phyloP scores from a whole-genome alignment of 2,329 filamentous ascomycete species.

The Talaromyces sp. region DNA sequence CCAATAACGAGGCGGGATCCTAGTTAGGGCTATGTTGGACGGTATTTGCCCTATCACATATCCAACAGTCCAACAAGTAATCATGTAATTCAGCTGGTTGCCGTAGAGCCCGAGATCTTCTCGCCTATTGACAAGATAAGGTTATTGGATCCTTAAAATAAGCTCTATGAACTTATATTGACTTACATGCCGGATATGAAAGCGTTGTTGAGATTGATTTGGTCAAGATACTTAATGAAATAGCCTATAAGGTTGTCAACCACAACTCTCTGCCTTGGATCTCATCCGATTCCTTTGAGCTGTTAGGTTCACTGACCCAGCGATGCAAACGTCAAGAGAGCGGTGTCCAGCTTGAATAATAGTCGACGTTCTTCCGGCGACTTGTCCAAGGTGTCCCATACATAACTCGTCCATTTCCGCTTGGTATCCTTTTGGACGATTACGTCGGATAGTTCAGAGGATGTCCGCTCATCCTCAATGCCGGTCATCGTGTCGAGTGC shows the following conservation, averaged over 20 bases:
- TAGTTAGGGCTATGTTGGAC: constrained; percentile 49
- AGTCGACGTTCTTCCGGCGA: constrained; percentile 46
- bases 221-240: constrained; percentile 48
- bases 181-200: constrained; percentile 45
- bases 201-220: constrained; percentile 44
- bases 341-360: constrained; percentile 47
- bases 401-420: constrained; percentile 45
- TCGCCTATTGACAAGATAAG: constrained; percentile 33
- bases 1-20: constrained; percentile 45
- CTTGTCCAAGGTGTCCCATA: constrained; percentile 53
- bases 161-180: neutral
- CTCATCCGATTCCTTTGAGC: neutral
- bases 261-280: neutral
- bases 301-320: constrained; percentile 26
- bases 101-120: constrained; percentile 50
- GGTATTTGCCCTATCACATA: constrained; percentile 54
- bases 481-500: neutral
- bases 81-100: constrained; percentile 54
- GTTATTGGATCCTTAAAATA: neutral
- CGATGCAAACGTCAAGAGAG: constrained; percentile 45
- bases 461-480: constrained; percentile 9
- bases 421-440: constrained; percentile 26
- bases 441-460: constrained; percentile 10
- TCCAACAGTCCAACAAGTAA: constrained; percentile 55
- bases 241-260: constrained; percentile 33